Percentiles rank a stretch among this genome's conserved stretches.
Evolutionary conservation across 2,329 filamentous ascomycete species (phyloP).

Genomic region (Sclerotinia sclerotiorum): DNA sequence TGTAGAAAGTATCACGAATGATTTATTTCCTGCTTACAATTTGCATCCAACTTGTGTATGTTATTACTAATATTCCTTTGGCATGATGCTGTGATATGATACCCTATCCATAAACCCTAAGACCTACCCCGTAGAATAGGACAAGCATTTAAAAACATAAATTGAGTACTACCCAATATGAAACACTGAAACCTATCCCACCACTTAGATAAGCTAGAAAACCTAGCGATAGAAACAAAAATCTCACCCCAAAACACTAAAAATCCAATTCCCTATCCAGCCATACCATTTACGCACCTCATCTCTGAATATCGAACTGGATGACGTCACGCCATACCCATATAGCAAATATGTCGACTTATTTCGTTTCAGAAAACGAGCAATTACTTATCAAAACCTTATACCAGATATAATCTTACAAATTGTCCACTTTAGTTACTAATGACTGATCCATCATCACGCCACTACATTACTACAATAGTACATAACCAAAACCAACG

Average conservation of each 20-base stretch:
- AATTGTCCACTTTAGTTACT: neutral
- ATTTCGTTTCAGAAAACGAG: neutral
- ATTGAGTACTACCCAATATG: neutral
- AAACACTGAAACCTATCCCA: neutral
- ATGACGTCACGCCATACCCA: too few relatives aligned
- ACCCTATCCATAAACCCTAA: neutral
- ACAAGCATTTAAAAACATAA: neutral
- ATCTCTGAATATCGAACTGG: fast-evolving
- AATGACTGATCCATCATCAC: neutral
- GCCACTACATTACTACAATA: neutral
- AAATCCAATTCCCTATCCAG: neutral
- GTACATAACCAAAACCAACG: neutral
- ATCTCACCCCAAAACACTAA: neutral
- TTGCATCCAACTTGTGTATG: neutral
- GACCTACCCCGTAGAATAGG: neutral
- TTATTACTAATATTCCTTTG: neutral
- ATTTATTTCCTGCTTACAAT: neutral
- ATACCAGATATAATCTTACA: neutral
- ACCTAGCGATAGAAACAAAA: neutral
- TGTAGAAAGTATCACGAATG: neutral
- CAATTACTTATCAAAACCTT: neutral
- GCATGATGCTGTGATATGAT: neutral
- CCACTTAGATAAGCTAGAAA: neutral
- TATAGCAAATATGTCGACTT: too few relatives aligned
- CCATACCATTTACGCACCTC: neutral